Evolutionary conservation across 108 stramenopile genomes (phyloP).

Genomic region (Phaeodactylum tricornutum): DNA sequence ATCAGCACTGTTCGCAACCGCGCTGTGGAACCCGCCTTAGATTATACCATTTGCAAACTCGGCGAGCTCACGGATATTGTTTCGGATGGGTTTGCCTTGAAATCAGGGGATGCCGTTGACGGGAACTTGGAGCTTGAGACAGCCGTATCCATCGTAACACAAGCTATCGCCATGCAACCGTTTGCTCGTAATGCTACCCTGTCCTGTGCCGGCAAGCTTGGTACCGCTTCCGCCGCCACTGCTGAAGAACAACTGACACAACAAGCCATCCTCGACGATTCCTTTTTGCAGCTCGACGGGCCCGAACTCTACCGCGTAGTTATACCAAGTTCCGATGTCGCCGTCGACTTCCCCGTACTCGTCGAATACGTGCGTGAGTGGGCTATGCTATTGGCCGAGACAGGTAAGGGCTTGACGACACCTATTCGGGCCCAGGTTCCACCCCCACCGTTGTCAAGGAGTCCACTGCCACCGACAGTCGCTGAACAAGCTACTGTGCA

Average conservation of each 20-base stretch:
- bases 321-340: conserved; percentile 13
- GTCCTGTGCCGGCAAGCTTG: conserved; percentile 12
- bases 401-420: conserved; percentile 61
- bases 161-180: conserved; percentile 38
- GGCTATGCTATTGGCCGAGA: conserved; percentile 35
- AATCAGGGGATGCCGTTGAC: conserved; percentile 52
- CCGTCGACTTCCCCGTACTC: conserved; percentile 22
- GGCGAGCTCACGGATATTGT: conserved; percentile 37
- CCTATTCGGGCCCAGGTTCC: conserved; percentile 33
- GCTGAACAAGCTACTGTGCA: conserved; percentile 36
- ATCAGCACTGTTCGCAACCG: conserved; percentile 34
- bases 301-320: conserved; percentile 31
- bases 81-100: conserved; percentile 14
- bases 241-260: conserved; percentile 17
- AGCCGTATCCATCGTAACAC: conserved; percentile 15
- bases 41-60: conserved; percentile 75
- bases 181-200: conserved; percentile 35
- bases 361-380: conserved; percentile 54
- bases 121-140: conserved; percentile 23
- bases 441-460: conserved; percentile 14
- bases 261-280: conserved; percentile 44
- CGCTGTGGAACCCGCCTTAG: conserved; percentile 39
- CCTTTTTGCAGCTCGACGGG: conserved; percentile 61
- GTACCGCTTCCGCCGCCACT: conserved; percentile 2
- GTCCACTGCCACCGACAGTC: conserved; percentile 23